Evolutionary conservation across 306 rosid species (phyloP).

Genomic region (Quercus rubra): DNA sequence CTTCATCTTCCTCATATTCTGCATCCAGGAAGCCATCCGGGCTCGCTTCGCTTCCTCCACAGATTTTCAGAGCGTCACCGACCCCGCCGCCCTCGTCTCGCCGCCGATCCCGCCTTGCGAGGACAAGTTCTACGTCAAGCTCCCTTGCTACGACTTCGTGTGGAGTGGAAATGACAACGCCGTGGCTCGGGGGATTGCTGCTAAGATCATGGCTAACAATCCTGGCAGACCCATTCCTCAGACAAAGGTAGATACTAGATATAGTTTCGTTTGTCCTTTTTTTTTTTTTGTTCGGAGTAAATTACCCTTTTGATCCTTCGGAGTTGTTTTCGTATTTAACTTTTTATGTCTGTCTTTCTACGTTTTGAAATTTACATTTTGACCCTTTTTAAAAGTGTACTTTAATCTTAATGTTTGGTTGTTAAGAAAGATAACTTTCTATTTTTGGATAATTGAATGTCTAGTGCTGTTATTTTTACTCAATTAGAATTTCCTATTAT

Average conservation of each 20-base stretch:
- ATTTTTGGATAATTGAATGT: too few species aligned
- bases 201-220: conserved; percentile 63
- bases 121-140: conserved; percentile 41
- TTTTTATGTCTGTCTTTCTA: too few species aligned
- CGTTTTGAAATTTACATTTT: too few species aligned
- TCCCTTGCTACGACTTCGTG: conserved; percentile 72
- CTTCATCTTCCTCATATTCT: conserved; percentile 64
- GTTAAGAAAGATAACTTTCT: too few species aligned
- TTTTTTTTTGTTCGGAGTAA: too few species aligned
- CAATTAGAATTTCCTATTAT: too few species aligned
- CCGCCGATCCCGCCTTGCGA: conserved; percentile 74
- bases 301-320: too few species aligned
- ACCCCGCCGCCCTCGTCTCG: conserved; percentile 29
- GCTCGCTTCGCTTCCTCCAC: conserved; percentile 36
- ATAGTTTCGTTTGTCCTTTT: too few species aligned
- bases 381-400: too few species aligned
- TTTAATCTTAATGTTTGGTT: too few species aligned
- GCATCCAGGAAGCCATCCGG: conserved; percentile 49
- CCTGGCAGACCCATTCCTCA: conserved; percentile 60
- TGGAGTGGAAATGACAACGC: conserved; percentile 64
- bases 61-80: conserved; percentile 16
- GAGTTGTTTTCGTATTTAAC: too few species aligned
- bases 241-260: conserved; percentile 28
- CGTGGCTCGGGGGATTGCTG: conserved; percentile 35
- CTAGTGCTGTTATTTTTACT: too few species aligned